Evolutionary conservation across 2,329 filamentous ascomycete species (phyloP), one percentile per base, ranked within the genome.

Genomic region (Helotiales sp.): DNA sequence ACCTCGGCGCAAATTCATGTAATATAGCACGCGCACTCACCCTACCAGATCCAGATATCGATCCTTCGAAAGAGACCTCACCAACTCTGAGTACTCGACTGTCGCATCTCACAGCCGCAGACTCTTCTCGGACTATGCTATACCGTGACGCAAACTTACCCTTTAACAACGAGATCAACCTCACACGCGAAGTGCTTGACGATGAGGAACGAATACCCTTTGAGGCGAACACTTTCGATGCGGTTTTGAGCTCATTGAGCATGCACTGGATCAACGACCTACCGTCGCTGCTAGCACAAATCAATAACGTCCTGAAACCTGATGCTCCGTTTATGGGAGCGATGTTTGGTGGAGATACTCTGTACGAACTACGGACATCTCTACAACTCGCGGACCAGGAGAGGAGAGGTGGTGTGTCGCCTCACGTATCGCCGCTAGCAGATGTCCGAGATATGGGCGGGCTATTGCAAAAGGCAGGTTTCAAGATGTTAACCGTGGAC

Each of bases 251-350:
- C 71, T 96, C 89, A 55, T 77, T 96, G 58, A 93, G 89, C 57
- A 79, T 99, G 71, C 95, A 99, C 75, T 99, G 95, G 95, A 89
- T 97, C 79, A 99, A 99, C 72, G 91, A 99, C 73, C 83, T 99
- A 5, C 95, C 95, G 0, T 90, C 89, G 1, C 79, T 96, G 10
- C 81, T 99, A 2, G 80, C 86, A 1, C 91, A 96, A 70, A 88
- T 97, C 71, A 96, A 96, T 77, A 82, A 84, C 63, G 79, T 96
- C 31, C 81, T 99, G 25, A 96, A 96, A 74, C 92, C 93, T 0
- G 95, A 99, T 72, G 82, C 84, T 56, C 92, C 96, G 1, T 96
- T 99, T 70, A 87, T 99, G 47, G 93, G 90, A 13, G 93, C 93
- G 64, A 99, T 99, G 93, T 87, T 96, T 60, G 95, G 95, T 55